Evolutionary conservation across 805 yeast genomes (phyloP), one percentile per base, ranked within the genome.

Genomic region (Saccharomycopsis olivae): DNA sequence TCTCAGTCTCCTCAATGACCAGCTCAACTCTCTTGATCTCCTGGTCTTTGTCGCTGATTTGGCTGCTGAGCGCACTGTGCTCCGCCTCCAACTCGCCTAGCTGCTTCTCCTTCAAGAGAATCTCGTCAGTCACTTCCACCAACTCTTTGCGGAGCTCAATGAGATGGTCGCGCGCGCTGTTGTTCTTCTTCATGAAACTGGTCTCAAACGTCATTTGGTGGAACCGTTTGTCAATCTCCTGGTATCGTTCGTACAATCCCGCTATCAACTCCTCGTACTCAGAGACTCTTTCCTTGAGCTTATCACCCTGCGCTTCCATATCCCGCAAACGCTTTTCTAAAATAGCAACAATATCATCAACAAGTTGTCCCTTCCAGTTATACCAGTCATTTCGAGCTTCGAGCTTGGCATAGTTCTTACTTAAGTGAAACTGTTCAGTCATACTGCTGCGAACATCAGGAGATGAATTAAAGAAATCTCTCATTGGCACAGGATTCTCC

Each of bases 371-470:
- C 43, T 78, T 54, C 81, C 80, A 74, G 27, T 61, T 64, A 48
- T 71, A 72, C 80, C 80, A 74, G 2, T 65, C 66, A 15, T 60
- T 61, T 40, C 60, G 62, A 1, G 78, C 71, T 51, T 69, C 69
- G 20, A 60, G 60, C 21, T 75, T 58, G 1, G 77, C 59, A 41
- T 53, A 65, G 38, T 66, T 72, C 49, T 71, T 71, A 42, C 71
- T 54, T n/a, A 63, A 44, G 46, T 64, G 68, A 40, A 73, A 66
- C 40, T 69, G 68, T 16, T 65, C 57, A 30, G 62, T 61, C 63
- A 72, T 60, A 3, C 55, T 50, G 31, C 55, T 54, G 46, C 61
- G 62, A 3, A 62, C 68, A 27, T 55, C 57, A 3, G 58, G 53
- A 6, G 58, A 49, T 1, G 68, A 53, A 1, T 57, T 53, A 38